Percentiles rank a stretch among this genome's conserved stretches.
Conservation (phyloP, 2,329 filamentous ascomycete genomes). For the Sclerotinia nivalis region DNA sequence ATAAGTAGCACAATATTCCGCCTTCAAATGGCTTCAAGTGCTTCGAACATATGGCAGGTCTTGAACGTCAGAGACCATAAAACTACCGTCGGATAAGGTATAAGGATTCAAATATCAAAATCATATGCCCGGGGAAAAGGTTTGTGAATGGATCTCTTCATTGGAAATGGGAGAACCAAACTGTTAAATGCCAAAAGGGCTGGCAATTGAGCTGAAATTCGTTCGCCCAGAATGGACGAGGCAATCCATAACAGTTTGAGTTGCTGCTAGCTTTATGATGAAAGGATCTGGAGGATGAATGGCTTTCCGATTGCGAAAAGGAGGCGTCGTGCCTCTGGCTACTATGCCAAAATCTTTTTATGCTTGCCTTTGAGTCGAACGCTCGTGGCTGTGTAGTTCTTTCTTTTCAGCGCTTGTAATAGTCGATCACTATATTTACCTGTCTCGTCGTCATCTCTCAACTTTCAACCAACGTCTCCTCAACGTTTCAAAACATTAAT, state of each 20-base stretch:
- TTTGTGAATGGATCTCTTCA: neutral
- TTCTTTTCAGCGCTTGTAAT: neutral
- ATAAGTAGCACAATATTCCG: neutral
- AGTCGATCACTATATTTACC: neutral
- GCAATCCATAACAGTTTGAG: neutral
- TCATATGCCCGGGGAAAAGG: neutral
- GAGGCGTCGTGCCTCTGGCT: neutral
- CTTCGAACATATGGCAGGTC: neutral
- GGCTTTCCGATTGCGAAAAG: neutral
- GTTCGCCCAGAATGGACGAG: too few relatives aligned
- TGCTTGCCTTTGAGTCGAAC: neutral
- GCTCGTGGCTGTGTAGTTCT: too few relatives aligned
- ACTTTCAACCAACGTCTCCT: neutral
- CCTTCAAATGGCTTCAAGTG: neutral
- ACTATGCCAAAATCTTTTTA: neutral
- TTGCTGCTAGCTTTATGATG: neutral
- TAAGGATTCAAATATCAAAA: neutral
- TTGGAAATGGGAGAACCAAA: neutral
- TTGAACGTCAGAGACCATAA: neutral
- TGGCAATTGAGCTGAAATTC: neutral
- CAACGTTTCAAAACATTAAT: neutral
- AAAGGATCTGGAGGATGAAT: neutral
- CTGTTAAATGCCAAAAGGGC: neutral
- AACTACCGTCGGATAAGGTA: neutral
- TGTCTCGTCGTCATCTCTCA: neutral